phyloP scores from a whole-genome alignment of 1,139 yeast genomes.

The Spathaspora sp. region DNA sequence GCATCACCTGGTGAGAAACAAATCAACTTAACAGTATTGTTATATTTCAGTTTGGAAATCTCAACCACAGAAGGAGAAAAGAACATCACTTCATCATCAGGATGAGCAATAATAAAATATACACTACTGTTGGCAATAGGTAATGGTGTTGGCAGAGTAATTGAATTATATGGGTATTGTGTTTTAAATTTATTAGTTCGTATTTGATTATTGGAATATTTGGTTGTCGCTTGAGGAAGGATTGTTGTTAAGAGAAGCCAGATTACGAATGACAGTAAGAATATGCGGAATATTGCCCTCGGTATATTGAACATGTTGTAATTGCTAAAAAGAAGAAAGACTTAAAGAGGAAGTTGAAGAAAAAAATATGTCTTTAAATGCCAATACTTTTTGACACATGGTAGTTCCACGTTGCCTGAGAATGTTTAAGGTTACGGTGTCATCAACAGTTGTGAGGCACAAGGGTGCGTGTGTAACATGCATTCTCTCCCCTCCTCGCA shows the following conservation, averaged over 20 bases:
- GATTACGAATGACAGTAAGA: conserved; percentile 24
- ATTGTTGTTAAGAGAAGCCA: conserved; percentile 44
- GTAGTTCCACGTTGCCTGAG: too few species aligned
- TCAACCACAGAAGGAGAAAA: conserved; percentile 78
- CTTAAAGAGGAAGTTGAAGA: not conserved
- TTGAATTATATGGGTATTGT: conserved; percentile 37
- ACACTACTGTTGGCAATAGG: conserved; percentile 37
- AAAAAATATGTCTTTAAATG: not conserved
- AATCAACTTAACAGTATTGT: conserved; percentile 55
- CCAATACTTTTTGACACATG: conserved; percentile 1
- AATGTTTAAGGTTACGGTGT: not conserved
- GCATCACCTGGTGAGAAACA: conserved; percentile 79
- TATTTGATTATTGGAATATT: conserved; percentile 29
- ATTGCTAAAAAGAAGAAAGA: conserved; percentile 2
- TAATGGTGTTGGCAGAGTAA: conserved; percentile 35
- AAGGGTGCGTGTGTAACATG: not conserved
- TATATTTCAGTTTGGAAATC: conserved; percentile 45
- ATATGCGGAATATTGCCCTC: conserved; percentile 18
- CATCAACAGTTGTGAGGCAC: too few species aligned
- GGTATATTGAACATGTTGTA: conserved; percentile 15
- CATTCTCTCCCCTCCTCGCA: not conserved
- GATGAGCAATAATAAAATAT: conserved; percentile 81
- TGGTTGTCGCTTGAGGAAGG: conserved; percentile 37
- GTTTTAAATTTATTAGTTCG: conserved; percentile 24
- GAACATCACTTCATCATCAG: conserved; percentile 99